A percentile compares a stretch with the other conserved stretches of the same genome.
phyloP scores from a whole-genome alignment of 495 filamentous ascomycete genomes.

The Chaetomium fimeti region DNA sequence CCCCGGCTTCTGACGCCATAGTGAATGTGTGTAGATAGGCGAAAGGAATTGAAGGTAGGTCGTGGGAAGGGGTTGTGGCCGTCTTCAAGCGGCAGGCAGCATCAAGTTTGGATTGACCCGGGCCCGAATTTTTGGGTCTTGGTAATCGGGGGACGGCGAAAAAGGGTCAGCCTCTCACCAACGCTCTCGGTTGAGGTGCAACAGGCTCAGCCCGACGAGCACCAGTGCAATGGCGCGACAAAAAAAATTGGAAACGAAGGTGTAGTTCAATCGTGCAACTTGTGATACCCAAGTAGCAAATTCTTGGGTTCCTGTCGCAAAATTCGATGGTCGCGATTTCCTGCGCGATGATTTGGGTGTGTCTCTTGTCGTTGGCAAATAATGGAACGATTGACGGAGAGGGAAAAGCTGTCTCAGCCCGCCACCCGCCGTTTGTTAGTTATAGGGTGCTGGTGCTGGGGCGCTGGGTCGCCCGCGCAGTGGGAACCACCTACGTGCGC shows the following conservation, averaged over 20 bases:
- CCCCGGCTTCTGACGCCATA: slow-evolving; percentile 37
- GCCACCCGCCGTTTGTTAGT: slow-evolving; percentile 15
- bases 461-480: slow-evolving; percentile 5
- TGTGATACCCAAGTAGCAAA: slow-evolving; percentile 3
- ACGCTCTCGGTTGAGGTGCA: background rate
- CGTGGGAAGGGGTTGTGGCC: slow-evolving; percentile 5
- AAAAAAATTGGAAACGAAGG: background rate
- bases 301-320: background rate
- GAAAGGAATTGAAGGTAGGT: background rate
- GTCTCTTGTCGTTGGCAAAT: background rate
- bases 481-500: slow-evolving; percentile 8
- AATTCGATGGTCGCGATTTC: background rate
- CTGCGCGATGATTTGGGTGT: slow-evolving; percentile 1
- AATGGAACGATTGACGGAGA: slow-evolving; percentile 7
- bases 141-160: slow-evolving; percentile 8
- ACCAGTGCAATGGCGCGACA: background rate
- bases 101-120: slow-evolving; percentile 11
- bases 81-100: slow-evolving; percentile 15
- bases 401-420: slow-evolving; percentile 25
- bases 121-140: slow-evolving; percentile 18
- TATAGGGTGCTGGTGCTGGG: slow-evolving; percentile 16
- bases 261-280: background rate
- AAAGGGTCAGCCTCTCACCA: slow-evolving; percentile 19
- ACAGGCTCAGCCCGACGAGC: slow-evolving; percentile 9
- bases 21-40: slow-evolving; percentile 12